A percentile compares a stretch with the other conserved stretches of the same genome.
phyloP scores from a whole-genome alignment of 176 grass and related monocot species.

The Tillandsia fasciculata region DNA sequence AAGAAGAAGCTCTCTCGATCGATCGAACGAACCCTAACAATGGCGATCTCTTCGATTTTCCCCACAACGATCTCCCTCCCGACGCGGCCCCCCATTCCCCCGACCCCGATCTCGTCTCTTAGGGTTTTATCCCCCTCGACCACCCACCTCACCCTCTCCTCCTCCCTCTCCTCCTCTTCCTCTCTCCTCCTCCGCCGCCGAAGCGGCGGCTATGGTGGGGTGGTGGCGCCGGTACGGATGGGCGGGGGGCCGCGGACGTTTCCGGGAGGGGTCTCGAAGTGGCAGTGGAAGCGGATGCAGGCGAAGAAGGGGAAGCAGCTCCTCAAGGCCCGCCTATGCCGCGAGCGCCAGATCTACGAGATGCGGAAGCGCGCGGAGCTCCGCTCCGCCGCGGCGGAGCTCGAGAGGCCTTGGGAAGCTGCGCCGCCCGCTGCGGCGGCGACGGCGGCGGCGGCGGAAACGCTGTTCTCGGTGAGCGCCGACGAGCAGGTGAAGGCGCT shows the following conservation, averaged over 20 bases:
- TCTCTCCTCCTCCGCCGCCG: neutral
- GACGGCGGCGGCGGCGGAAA: constrained; percentile 36
- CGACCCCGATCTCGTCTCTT: too few species aligned
- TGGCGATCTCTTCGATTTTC: too few species aligned
- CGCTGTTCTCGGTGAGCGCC: constrained; percentile 59
- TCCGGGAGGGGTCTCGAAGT: constrained; percentile 81
- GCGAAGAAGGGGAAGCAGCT: constrained; percentile 72
- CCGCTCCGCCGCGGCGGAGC: constrained; percentile 48
- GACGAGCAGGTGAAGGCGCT: constrained; percentile 84
- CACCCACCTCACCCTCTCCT: constrained; percentile 1
- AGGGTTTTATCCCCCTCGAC: constrained; percentile 3
- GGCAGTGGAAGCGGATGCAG: constrained; percentile 99
- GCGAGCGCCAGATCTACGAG: constrained; percentile 95
- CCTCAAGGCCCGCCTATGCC: constrained; percentile 74
- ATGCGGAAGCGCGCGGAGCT: constrained; percentile 86
- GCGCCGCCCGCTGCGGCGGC: constrained; percentile 1
- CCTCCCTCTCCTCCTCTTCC: constrained; percentile 11
- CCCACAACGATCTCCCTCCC: too few species aligned
- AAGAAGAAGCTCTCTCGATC: too few species aligned
- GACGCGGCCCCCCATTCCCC: too few species aligned
- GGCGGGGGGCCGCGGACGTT: constrained; percentile 74
- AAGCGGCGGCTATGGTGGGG: neutral
- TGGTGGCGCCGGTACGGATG: constrained; percentile 31
- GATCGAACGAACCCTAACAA: too few species aligned
- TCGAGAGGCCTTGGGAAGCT: constrained; percentile 84